phyloP scores from a whole-genome alignment of 164 flowering plant species.

The Echeveria elegans region DNA sequence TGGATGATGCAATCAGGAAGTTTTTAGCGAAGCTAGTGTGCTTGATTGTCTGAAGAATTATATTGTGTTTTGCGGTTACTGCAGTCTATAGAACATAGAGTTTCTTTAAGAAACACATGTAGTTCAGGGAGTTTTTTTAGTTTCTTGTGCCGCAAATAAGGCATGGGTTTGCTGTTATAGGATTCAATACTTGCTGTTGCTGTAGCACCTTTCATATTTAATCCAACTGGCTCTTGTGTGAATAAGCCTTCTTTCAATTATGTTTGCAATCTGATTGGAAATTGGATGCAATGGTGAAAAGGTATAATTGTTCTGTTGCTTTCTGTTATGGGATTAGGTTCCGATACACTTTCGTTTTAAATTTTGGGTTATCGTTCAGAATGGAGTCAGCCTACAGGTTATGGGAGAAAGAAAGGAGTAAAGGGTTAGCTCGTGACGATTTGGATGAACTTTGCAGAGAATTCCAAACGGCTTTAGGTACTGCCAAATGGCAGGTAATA shows the following conservation, averaged over 20 bases:
- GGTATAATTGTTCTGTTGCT: too few relatives aligned
- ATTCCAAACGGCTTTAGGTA: conserved; percentile 73
- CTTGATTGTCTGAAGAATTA: neutral
- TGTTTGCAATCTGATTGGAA: neutral
- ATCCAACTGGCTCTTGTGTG: neutral
- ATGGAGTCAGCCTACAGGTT: conserved; percentile 77
- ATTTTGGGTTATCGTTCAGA: conserved; percentile 25
- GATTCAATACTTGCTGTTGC: neutral
- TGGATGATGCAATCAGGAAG: too few relatives aligned
- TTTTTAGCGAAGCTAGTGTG: neutral
- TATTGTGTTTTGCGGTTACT: neutral
- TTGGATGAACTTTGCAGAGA: conserved; percentile 49
- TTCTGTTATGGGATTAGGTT: too few relatives aligned
- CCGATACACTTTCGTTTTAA: neutral
- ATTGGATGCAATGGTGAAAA: neutral
- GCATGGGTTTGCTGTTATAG: neutral
- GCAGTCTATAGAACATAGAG: too few relatives aligned
- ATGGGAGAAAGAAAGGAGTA: conserved; percentile 56
- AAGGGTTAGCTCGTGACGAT: conserved; percentile 26
- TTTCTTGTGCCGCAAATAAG: neutral
- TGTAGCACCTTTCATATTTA: neutral
- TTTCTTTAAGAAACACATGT: neutral
- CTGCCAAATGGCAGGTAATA: conserved; percentile 92
- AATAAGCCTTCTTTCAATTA: neutral
- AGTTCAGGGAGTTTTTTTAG: neutral